Evolutionary conservation across 1,284 basidiomycete genomes (phyloP), one percentile per base, ranked within the genome.

Genomic region (Austropuccinia psidii): DNA sequence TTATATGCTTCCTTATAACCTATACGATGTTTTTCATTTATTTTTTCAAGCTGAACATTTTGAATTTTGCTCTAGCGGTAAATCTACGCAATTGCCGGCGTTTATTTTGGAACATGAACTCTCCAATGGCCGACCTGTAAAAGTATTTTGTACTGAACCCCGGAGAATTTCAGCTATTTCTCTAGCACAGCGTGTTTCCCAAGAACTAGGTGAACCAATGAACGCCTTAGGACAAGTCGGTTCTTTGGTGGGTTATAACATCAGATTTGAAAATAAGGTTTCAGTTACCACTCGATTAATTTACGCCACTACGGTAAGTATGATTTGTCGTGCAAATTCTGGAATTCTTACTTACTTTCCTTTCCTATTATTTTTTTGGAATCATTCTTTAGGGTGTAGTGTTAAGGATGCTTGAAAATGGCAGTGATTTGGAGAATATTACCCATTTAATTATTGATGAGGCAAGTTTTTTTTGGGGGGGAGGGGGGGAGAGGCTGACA

Each of bases 141-240:
- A 90, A 81, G 91, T 99, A 77, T 93, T 89, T 78, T 96, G 94
- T 76, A 98, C 95, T 2, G 95, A 99, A 78, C 96, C 96, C 0
- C 86, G 96, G 31, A 88, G 95, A 72, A 99, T 99, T 78, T 96
- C 93, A 73, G 95, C 96, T 0, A 93, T 98, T 62, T 98, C 96
- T 0, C 86, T 99, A 4, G 95, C 96, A 0, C 92, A 97, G 78
- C 89, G 95, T 75, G 95, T 99, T 13, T 95, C 94, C 17, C 86
- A 87, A 64, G 96, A 98, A 81, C 84, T 99, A 5, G 96, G 96
- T 3, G 96, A 99, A 78, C 82, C 86, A 13, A 85, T 87, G 0
- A 89, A 89, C 66, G 84, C 86, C n/a, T 88, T 94, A 58, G 96
- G 94, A 4, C 89, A 89, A 0, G 80, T 83, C 17, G 85, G 85